phyloP scores from a whole-genome alignment of 2,329 filamentous ascomycete genomes.

The Colletotrichum lindemuthianum region DNA sequence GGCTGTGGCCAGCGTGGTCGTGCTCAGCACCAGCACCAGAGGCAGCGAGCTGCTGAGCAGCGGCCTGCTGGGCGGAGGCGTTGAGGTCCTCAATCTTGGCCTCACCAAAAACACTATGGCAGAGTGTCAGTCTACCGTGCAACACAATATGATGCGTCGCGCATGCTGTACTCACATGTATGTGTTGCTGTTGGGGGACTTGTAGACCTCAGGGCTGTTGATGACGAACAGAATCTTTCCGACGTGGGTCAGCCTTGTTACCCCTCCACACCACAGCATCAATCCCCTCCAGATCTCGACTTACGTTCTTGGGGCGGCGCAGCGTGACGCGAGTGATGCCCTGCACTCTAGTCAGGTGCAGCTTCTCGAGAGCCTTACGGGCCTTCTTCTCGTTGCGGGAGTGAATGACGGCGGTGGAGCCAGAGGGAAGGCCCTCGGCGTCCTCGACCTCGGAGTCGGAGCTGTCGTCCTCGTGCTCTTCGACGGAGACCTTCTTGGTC shows the following conservation, averaged over 20 bases:
- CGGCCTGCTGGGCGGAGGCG: slow-evolving; percentile 95
- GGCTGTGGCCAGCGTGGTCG: slow-evolving; percentile 77
- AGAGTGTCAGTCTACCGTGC: neutral
- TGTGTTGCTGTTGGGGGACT: slow-evolving; percentile 98
- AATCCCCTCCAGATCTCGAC: slow-evolving; percentile 52
- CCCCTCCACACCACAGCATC: slow-evolving; percentile 19
- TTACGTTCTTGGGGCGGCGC: slow-evolving; percentile 97
- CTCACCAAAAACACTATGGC: slow-evolving; percentile 92
- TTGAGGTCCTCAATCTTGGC: slow-evolving; percentile 99
- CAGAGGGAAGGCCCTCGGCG: slow-evolving; percentile 75
- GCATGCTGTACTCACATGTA: slow-evolving; percentile 82
- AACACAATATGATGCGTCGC: neutral
- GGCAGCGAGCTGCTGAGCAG: slow-evolving; percentile 92
- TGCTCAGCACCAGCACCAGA: slow-evolving; percentile 70
- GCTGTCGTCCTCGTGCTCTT: slow-evolving; percentile 77
- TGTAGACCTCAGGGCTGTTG: slow-evolving; percentile 99
- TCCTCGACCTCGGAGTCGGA: slow-evolving; percentile 83
- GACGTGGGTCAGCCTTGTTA: slow-evolving; percentile 36
- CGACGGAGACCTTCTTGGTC: slow-evolving; percentile 81
- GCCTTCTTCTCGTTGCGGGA: slow-evolving; percentile 99
- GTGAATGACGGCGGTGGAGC: slow-evolving; percentile 90
- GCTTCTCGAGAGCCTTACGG: slow-evolving; percentile 98
- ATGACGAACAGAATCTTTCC: slow-evolving; percentile 97
- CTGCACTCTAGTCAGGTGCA: slow-evolving; percentile 93
- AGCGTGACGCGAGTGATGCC: slow-evolving; percentile 99